Evolutionary conservation across 257 asterid genomes (phyloP), one percentile per base, ranked within the genome.

Genomic region (Fraxinus quadrangulata): DNA sequence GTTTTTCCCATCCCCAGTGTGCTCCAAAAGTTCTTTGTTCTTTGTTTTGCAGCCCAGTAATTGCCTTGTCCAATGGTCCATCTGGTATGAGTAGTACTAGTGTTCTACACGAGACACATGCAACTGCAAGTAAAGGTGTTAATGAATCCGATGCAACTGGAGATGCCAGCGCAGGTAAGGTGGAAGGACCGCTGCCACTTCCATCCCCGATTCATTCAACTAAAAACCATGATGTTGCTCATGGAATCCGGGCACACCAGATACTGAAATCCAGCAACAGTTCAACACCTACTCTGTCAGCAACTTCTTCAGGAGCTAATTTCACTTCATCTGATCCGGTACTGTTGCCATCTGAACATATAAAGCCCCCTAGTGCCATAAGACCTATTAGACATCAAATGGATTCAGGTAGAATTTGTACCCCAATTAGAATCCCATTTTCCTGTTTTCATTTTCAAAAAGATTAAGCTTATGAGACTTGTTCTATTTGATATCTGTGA

Each of bases 1-100:
- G 59, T 31, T 24, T 54, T 10, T 21, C 71, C 70, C 70, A 24
- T 34, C 17, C 13, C 67, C 19, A 65, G 45, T 37, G 56, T 73
- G 70, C 66, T 47, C 69, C 75, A 54, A 74, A 61, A 54, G 49
- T 63, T 65, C 72, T 81, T 42, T 80, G 74, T 75, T 67, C 71
- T 82, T 73, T 81, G 68, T 59, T 81, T 87, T 87, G 84, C 96
- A 94, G 97, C 83, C 78, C 85, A 75, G 70, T 61, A 77, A 80
- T 79, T 81, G 83, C 83, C 31, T 61, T 82, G 31, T 81, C 89
- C 72, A 86, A 86, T 81, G 90, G 87, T 77, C 89, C 89, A 78
- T 77, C 89, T 80, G 82, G 75, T 76, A 77, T 79, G 66, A 81
- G 83, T 72, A 84, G 87, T 77, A n/a, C 82, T 73, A 80, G 36